Percentiles rank a stretch among this genome's conserved stretches.
phyloP scores from a whole-genome alignment of 768 basidiomycete genomes.

The Tylopilus cervinicoccineus region DNA sequence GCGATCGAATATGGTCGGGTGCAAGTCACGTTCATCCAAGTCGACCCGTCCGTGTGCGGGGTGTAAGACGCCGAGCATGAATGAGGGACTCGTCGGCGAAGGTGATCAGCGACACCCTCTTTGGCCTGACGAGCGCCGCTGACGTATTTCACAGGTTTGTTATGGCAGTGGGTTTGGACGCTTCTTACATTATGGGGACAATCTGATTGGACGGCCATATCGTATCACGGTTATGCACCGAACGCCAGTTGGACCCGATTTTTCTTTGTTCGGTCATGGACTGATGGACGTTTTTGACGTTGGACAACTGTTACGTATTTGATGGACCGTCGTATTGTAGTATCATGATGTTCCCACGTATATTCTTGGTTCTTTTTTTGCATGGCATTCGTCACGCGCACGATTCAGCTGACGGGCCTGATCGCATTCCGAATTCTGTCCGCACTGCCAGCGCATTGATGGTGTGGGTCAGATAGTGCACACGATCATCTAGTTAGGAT shows the following conservation, averaged over 20 bases:
- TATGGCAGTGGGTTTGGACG: background rate
- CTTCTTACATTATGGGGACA: background rate
- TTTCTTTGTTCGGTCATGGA: background rate
- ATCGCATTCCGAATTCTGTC: background rate
- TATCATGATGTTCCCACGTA: background rate
- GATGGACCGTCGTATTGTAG: slow-evolving; percentile 3
- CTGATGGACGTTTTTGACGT: background rate
- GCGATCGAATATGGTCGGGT: slow-evolving; percentile 18
- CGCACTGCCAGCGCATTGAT: background rate
- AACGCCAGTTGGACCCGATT: slow-evolving; percentile 2
- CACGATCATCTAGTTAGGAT: background rate
- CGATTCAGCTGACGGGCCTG: too few relatives aligned
- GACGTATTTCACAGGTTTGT: slow-evolving; percentile 3
- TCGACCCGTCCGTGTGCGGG: background rate
- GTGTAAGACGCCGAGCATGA: background rate
- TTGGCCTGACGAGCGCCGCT: slow-evolving; percentile 1
- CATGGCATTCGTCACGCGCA: background rate
- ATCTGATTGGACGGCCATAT: background rate
- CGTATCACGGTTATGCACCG: background rate
- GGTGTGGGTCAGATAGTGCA: background rate
- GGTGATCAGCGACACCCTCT: slow-evolving; percentile 1
- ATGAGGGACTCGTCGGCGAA: background rate
- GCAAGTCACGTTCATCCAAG: slow-evolving; percentile 8
- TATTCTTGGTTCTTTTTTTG: background rate
- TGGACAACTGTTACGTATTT: slow-evolving; percentile 9